Conservation (phyloP, 805 yeast species). For the Monosporozyma unispora region DNA sequence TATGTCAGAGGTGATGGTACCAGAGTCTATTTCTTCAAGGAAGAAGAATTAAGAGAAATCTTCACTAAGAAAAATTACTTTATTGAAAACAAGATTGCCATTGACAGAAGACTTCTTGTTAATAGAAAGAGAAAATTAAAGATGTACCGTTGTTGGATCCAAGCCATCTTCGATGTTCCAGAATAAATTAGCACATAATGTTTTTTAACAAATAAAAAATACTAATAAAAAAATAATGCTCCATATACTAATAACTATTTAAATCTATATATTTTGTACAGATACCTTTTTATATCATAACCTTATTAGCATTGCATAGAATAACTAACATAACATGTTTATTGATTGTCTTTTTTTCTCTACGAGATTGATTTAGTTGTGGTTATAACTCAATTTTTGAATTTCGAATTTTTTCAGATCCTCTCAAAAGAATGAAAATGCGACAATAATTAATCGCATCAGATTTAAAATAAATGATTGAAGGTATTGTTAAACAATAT, state of each 20-base stretch:
- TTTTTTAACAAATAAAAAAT: not conserved
- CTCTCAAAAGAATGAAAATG: not conserved
- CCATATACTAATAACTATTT: not conserved
- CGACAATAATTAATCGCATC: not conserved
- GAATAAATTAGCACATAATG: not conserved
- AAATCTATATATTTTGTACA: not conserved
- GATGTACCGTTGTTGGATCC: constrained; percentile 96
- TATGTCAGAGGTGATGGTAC: constrained; percentile 98
- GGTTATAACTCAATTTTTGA: too few species aligned
- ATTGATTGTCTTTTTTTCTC: too few species aligned
- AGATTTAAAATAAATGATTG: not conserved
- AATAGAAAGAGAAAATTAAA: constrained; percentile 86
- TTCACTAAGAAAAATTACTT: constrained; percentile 51
- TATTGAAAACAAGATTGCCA: constrained; percentile 66
- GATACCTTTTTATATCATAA: not conserved
- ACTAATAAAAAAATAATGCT: not conserved
- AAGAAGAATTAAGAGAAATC: constrained; percentile 73
- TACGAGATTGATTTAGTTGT: too few species aligned
- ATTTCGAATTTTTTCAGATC: not conserved
- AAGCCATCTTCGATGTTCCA: constrained; percentile 66
- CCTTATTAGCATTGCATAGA: not conserved
- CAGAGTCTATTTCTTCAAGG: constrained; percentile 92
- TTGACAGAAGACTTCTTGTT: constrained; percentile 84
- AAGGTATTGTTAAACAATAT: not conserved
- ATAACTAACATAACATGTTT: too few species aligned